Percentiles rank a stretch among this genome's conserved stretches.
Evolutionary conservation across 345 rosid genomes (phyloP).

Genomic region (Mallotus nudiflorus): DNA sequence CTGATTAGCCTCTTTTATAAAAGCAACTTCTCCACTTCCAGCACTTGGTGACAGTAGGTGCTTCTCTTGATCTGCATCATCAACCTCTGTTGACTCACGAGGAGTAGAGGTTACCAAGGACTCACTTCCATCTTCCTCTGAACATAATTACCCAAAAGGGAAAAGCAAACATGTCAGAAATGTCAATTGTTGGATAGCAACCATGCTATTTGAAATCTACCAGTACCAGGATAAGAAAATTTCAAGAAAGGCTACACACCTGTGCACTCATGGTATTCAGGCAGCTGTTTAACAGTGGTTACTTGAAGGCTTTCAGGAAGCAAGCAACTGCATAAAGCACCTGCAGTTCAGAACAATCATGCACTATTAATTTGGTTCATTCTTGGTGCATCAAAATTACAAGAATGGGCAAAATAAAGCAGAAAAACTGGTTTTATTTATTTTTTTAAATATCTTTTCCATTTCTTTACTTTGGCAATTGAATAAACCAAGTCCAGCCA

Average conservation of each 20-base stretch:
- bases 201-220: not conserved
- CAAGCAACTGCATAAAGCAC: slow-evolving; percentile 65
- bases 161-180: not conserved
- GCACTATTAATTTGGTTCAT: not conserved
- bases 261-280: slow-evolving; percentile 50
- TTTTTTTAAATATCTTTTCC: not conserved
- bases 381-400: not conserved
- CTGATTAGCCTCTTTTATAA: slow-evolving; percentile 47
- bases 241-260: slow-evolving; percentile 27
- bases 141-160: slow-evolving; percentile 10
- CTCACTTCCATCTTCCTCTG: slow-evolving; percentile 54
- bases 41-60: slow-evolving; percentile 43
- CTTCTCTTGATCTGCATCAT: slow-evolving; percentile 54
- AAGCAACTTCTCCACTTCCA: slow-evolving; percentile 43
- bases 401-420: not conserved
- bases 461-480: not conserved
- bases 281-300: slow-evolving; percentile 60
- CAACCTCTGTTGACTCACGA: slow-evolving; percentile 43
- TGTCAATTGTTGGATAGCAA: not conserved
- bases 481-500: not conserved
- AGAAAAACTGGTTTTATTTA: not conserved
- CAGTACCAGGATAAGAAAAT: not conserved
- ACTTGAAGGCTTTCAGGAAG: slow-evolving; percentile 85
- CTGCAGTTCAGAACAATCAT: slow-evolving; percentile 33
- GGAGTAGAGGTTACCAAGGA: slow-evolving; percentile 42